Percentiles rank a stretch among this genome's conserved stretches.
These are phyloP conservation scores for Dillenia turbinata DNA, from an alignment of 164 flowering plant species.

Conservation along the genomic window DNA sequence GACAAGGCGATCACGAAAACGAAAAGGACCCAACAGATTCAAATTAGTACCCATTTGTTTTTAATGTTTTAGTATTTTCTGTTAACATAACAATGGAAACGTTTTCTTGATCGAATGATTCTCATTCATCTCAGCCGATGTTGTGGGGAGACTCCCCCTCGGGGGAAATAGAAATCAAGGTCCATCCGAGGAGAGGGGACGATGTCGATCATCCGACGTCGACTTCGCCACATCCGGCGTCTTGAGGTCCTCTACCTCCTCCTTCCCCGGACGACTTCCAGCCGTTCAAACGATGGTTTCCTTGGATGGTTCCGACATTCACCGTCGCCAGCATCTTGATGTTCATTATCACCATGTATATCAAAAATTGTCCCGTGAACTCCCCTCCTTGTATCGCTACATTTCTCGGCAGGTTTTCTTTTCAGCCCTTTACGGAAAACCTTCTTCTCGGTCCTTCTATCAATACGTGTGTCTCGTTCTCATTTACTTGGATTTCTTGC, in stretches of 20 bases:
- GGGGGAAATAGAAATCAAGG: slow-evolving; percentile 20
- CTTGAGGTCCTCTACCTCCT: slow-evolving; percentile 5
- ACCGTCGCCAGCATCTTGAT: slow-evolving; percentile 36
- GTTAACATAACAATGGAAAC: no score
- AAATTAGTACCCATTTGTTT: no score
- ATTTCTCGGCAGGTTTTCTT: slow-evolving; percentile 53
- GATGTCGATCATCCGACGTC: slow-evolving; percentile 26
- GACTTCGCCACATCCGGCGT: neutral
- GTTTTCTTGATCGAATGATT: no score
- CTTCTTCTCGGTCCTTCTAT: slow-evolving; percentile 78
- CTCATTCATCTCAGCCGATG: neutral
- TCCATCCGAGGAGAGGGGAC: slow-evolving; percentile 19
- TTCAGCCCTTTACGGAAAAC: slow-evolving; percentile 62
- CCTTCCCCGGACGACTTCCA: slow-evolving; percentile 6
- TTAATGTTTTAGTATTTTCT: no score
- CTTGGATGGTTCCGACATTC: slow-evolving; percentile 67
- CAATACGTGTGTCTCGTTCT: slow-evolving; percentile 33
- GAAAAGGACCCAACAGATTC: no score
- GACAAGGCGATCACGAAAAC: no score
- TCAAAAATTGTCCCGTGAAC: slow-evolving; percentile 59
- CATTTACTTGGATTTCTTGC: neutral
- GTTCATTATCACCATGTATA: slow-evolving; percentile 45
- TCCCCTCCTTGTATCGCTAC: slow-evolving; percentile 33
- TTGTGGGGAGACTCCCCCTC: slow-evolving; percentile 27
- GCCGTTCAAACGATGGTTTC: slow-evolving; percentile 43